Base-by-base conservation (phyloP, 257 asterid species). In the Henckelia pumila region DNA sequence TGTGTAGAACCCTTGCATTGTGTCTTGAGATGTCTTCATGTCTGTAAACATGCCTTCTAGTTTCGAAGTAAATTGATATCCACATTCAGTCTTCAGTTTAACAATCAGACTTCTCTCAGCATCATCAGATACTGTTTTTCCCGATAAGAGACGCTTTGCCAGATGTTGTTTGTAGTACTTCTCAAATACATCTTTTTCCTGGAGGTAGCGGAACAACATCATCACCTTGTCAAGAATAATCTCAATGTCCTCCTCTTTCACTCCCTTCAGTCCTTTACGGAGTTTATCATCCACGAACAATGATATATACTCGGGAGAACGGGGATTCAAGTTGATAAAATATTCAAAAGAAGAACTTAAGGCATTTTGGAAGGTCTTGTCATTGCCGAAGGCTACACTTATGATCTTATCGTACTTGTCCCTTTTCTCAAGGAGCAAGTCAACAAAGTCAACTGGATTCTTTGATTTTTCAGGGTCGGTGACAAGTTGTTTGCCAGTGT, bases 11-110 rank as follows among this genome's bases (percentile, higher is more conserved):
- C 92, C 96, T 66, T 91, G 96, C 94, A 87, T 89, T 8, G 94
- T 85, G 67, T 91, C 98, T 74, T 87, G 94, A 35, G 98, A 89
- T 0, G 98, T 91, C 79, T 85, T 88, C 97, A 91, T 88, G 80
- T 91, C 97, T 0, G 93, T 91, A 70, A 91, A 89, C 98, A 91
- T 89, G 74, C 96, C 95, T 72, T 91, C 98, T 64, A 91, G 71
- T 70, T 91, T 88, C 1, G 97, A 91, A 25, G 97, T 91, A 64
- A 91, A 91, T 30, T 89, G 97, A 68, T 87, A 85, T 19, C 96
- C 97, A 65, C 97, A 91, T 72, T 91, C 95, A 7, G 95, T 89
- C 81, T 89, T 91, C 83, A 91, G 79, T 75, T 88, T 91, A 56
- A 88, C 94, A 55, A 91, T 82, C 72, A 91, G 77, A 66, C 95